Evolutionary conservation across 129 eudicot genomes (phyloP).

Genomic region (Oenanthe sinensis): DNA sequence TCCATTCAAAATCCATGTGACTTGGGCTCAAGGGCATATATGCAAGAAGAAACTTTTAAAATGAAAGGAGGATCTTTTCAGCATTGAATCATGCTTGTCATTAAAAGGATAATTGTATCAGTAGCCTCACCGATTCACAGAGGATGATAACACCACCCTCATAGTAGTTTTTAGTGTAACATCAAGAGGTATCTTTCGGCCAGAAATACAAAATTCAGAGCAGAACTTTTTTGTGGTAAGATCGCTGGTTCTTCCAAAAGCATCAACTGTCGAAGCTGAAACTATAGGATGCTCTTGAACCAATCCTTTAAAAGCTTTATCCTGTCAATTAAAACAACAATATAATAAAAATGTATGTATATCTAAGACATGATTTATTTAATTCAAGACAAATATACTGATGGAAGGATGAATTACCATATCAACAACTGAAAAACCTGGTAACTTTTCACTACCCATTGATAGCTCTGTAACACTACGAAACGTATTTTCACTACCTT

Average conservation of each 20-base stretch:
- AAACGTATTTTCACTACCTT: slow-evolving; percentile 36
- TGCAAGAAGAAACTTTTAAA: not conserved
- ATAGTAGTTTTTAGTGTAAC: slow-evolving; percentile 76
- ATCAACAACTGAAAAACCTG: slow-evolving; percentile 39
- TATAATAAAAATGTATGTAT: not conserved
- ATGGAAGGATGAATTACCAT: slow-evolving; percentile 43
- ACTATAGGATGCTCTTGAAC: slow-evolving; percentile 41
- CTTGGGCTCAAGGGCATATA: not conserved
- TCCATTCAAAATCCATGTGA: not conserved
- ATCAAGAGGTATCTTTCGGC: slow-evolving; percentile 68
- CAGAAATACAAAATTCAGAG: slow-evolving; percentile 53
- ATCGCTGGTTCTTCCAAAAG: slow-evolving; percentile 26
- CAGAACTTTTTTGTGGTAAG: slow-evolving; percentile 23
- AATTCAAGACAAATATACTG: not conserved
- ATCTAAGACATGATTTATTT: slow-evolving; percentile 7
- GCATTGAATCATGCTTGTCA: not conserved
- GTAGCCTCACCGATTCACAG: slow-evolving; percentile 59
- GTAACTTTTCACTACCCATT: slow-evolving; percentile 37
- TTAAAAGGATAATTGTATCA: not conserved
- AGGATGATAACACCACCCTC: slow-evolving; percentile 60
- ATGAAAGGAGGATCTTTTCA: not conserved
- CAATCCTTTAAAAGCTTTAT: slow-evolving; percentile 71
- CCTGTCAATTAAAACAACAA: slow-evolving; percentile 28
- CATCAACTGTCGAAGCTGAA: slow-evolving; percentile 30
- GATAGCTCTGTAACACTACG: slow-evolving; percentile 68